Base-by-base conservation (phyloP, 2,329 filamentous ascomycete species). In the Fusarium graminum region DNA sequence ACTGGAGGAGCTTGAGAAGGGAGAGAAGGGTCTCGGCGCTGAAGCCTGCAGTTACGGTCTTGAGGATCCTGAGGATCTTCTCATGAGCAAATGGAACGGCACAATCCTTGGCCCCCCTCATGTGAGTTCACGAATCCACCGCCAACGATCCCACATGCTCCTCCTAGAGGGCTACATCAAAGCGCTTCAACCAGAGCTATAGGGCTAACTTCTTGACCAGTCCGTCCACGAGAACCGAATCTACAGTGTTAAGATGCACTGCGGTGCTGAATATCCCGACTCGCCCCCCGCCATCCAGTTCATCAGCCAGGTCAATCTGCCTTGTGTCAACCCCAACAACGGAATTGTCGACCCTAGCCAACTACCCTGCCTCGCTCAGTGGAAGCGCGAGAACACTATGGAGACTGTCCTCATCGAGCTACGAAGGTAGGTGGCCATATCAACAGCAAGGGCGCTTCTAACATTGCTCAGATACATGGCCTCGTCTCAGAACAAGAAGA, bases 81-180 rank as follows among this genome's bases (percentile, higher is more conserved):
- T 95, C 79, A 97, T 99, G 94, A 94, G 92, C 67, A 93, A 97
- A 84, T 99, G 95, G 95, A 97, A 97, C 75, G 95, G 94, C 74
- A 99, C 95, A 16, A 98, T 99, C 69, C 89, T 97, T 47, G 95
- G 95, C 2, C 95, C 95, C 71, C 94, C 95, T 77, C 94, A 98
- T 79, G 95, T 97, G 85, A 75, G 92, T 82, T 36, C 19, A 44
- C 40, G 14, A 22, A 17, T 36, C 22, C 9, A 25, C 19, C 13
- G 29, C 26, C 30, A 11, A 32, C n/a, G n/a, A 17, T n/a, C 34
- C 16, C 34, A 52, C 9, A 5, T 40, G 38, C 45, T 32, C 46
- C 41, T 34, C 59, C 29, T 38, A 19, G 19, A 16, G 19, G 44
- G 34, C 22, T 26, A 58, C 11, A 32, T 40, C 57, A 22, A 42